A percentile compares a stretch with the other conserved stretches of the same genome.
Conservation (phyloP, 352 stramenopile genomes). For the Phytophthora aleatoria region DNA sequence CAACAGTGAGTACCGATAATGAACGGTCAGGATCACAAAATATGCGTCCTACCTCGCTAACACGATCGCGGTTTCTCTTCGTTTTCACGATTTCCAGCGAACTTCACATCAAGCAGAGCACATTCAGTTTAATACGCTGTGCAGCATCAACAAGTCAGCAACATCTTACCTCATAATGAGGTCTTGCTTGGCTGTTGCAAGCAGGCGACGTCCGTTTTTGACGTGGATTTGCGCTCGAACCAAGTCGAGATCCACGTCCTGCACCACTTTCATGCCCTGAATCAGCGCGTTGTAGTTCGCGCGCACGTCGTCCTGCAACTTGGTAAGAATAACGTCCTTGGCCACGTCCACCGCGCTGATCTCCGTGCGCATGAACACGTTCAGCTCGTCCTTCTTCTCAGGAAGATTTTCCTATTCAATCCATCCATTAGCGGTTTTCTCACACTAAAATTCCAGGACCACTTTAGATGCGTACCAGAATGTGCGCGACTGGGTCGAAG, state of each 20-base stretch:
- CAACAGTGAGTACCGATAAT: slow-evolving; percentile 4
- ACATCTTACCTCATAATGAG: slow-evolving; percentile 63
- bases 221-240: slow-evolving; percentile 87
- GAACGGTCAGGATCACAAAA: not conserved
- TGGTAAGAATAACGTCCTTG: slow-evolving; percentile 74
- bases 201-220: slow-evolving; percentile 80
- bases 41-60: slow-evolving; percentile 53
- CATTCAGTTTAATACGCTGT: not conserved
- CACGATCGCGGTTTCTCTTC: slow-evolving; percentile 79
- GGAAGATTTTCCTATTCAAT: slow-evolving; percentile 67
- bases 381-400: slow-evolving; percentile 45
- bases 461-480: slow-evolving; percentile 53
- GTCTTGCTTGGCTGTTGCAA: slow-evolving; percentile 74
- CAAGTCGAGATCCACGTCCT: slow-evolving; percentile 87
- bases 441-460: not conserved
- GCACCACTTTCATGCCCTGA: slow-evolving; percentile 87
- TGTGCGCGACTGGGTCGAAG: slow-evolving; percentile 72
- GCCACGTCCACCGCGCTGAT: slow-evolving; percentile 84
- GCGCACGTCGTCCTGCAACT: slow-evolving; percentile 84
- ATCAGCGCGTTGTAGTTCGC: slow-evolving; percentile 81
- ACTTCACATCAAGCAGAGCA: slow-evolving; percentile 29
- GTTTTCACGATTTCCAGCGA: slow-evolving; percentile 86
- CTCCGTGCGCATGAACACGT: slow-evolving; percentile 77
- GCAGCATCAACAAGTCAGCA: not conserved
- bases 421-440: not conserved